These are phyloP conservation scores for Lanmaoa pseudosensibilis DNA, from an alignment of 768 basidiomycete species.

Conservation along the genomic window DNA sequence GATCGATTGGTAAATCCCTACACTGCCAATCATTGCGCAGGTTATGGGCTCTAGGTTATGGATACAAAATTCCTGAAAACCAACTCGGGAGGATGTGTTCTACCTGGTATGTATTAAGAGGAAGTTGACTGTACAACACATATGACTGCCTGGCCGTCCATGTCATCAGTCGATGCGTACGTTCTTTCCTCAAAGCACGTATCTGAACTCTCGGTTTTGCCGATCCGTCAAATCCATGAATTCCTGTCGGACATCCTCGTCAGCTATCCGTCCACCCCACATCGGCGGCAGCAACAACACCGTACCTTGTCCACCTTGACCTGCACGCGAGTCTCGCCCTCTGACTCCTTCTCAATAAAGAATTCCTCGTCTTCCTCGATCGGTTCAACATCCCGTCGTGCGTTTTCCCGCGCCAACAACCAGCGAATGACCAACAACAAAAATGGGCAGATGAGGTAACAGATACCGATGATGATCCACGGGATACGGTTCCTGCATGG, in stretches of 20 bases:
- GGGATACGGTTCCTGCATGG: conserved; percentile 64
- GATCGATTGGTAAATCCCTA: no score
- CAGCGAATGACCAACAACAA: conserved; percentile 51
- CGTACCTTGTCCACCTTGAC: conserved; percentile 66
- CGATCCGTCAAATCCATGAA: conserved; percentile 72
- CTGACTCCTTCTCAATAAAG: conserved; percentile 51
- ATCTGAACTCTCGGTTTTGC: conserved; percentile 73
- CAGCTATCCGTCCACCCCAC: neutral
- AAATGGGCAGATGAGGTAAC: conserved; percentile 54
- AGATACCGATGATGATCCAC: conserved; percentile 74
- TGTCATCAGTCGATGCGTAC: neutral
- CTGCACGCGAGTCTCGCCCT: conserved; percentile 52
- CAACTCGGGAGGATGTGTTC: no score
- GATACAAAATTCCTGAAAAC: no score
- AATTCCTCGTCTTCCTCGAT: conserved; percentile 60
- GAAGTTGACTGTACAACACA: no score
- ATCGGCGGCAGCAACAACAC: neutral
- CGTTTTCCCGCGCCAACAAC: conserved; percentile 60
- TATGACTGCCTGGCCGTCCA: neutral
- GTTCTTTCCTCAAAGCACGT: conserved; percentile 48
- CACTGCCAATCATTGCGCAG: no score
- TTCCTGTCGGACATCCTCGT: no score
- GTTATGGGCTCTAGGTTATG: no score
- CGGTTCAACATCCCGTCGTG: conserved; percentile 57
- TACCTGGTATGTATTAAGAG: no score